Conservation (phyloP, 2,329 filamentous ascomycete genomes). For the Rhynchosporium graminicola region DNA sequence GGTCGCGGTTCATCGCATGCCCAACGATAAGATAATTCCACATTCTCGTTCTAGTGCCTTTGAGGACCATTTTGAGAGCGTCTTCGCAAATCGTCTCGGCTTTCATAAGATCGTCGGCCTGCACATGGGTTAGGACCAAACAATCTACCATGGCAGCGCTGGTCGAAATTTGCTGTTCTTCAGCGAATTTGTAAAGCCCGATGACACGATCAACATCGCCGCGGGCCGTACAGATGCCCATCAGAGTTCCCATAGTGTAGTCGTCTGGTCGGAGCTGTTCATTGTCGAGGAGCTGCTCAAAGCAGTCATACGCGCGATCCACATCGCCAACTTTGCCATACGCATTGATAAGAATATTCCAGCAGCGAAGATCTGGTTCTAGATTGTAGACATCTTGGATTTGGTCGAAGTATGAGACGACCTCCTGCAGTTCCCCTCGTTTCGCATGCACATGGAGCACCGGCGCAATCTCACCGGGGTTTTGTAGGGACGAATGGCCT, state of each 20-base stretch:
- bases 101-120: slow-evolving; percentile 53
- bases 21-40: slow-evolving; percentile 79
- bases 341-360: slow-evolving; percentile 77
- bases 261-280: slow-evolving; percentile 54
- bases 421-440: slow-evolving; percentile 61
- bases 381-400: slow-evolving; percentile 58
- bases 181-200: slow-evolving; percentile 64
- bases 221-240: slow-evolving; percentile 68
- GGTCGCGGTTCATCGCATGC: slow-evolving; percentile 64
- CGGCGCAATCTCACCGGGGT: slow-evolving; percentile 47
- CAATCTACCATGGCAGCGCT: slow-evolving; percentile 60
- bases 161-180: slow-evolving; percentile 51
- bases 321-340: slow-evolving; percentile 67
- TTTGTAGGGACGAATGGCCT: not conserved
- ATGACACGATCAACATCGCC: slow-evolving; percentile 74
- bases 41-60: slow-evolving; percentile 59
- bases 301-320: slow-evolving; percentile 62
- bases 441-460: slow-evolving; percentile 72
- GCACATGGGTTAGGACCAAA: slow-evolving; percentile 68
- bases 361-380: slow-evolving; percentile 60
- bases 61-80: slow-evolving; percentile 52
- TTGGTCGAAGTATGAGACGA: slow-evolving; percentile 61
- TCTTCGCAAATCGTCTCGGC: slow-evolving; percentile 62
- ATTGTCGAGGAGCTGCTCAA: slow-evolving; percentile 57
- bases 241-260: slow-evolving; percentile 70